These are phyloP conservation scores for Pythium sukuiense DNA, from an alignment of 352 stramenopile genomes.

Conservation along the genomic window DNA sequence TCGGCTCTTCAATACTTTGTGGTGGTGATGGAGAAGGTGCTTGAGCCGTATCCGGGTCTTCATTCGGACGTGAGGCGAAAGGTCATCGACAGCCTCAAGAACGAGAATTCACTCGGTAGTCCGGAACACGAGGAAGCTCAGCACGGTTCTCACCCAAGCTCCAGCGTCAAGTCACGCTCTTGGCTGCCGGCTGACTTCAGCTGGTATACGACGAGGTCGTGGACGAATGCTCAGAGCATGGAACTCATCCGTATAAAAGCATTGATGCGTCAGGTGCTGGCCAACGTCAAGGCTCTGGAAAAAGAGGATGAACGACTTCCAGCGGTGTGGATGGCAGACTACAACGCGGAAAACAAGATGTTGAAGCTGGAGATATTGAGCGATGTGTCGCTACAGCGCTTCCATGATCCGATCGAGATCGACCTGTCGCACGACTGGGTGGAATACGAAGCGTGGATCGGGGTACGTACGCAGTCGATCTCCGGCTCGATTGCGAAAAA, in stretches of 20 bases:
- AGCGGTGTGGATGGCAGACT: slow-evolving; percentile 15
- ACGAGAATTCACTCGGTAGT: slow-evolving; percentile 1
- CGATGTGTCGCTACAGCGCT: slow-evolving; percentile 23
- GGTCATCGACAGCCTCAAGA: slow-evolving; percentile 1
- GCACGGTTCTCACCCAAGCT: neutral
- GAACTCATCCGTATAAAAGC: slow-evolving; percentile 12
- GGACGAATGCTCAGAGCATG: slow-evolving; percentile 1
- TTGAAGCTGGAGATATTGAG: slow-evolving; percentile 21
- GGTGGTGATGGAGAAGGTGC: slow-evolving; percentile 24
- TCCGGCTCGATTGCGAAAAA: no score
- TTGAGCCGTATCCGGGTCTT: slow-evolving; percentile 16
- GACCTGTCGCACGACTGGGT: neutral
- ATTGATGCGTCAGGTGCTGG: slow-evolving; percentile 4
- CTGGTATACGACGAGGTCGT: slow-evolving; percentile 19
- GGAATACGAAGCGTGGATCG: neutral
- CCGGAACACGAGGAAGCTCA: slow-evolving; percentile 11
- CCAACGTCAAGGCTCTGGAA: slow-evolving; percentile 13
- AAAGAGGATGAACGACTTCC: slow-evolving; percentile 12
- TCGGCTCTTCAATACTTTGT: slow-evolving; percentile 19
- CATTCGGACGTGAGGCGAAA: slow-evolving; percentile 8
- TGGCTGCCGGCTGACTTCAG: slow-evolving; percentile 13
- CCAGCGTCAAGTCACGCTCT: neutral
- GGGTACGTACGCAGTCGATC: neutral
- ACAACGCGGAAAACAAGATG: neutral
- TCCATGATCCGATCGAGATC: slow-evolving; percentile 21